Conservation (phyloP, 345 rosid genomes). For the Geranium rotundifolium region DNA sequence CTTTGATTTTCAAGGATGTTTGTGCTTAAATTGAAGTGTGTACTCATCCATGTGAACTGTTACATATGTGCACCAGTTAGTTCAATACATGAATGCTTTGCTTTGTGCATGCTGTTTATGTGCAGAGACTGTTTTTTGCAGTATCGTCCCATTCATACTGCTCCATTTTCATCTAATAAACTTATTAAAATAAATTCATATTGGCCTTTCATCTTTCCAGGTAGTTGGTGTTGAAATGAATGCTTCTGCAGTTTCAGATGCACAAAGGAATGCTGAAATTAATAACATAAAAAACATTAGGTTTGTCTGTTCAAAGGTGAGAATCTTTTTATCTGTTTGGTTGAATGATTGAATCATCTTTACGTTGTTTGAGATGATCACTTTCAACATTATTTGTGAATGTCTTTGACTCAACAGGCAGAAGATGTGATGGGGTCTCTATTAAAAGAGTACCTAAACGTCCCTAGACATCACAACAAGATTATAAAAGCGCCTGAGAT, state of each 20-base stretch:
- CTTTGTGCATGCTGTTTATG: not conserved
- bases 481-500: conserved; percentile 18
- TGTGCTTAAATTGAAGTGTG: not conserved
- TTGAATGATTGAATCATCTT: not conserved
- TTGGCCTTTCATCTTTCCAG: conserved; percentile 24
- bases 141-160: not conserved
- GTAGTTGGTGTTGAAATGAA: conserved; percentile 96
- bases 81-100: not conserved
- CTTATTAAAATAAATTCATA: conserved; percentile 4
- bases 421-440: conserved; percentile 85
- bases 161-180: not conserved
- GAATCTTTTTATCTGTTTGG: not conserved
- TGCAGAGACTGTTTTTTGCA: not conserved
- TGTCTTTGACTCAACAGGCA: conserved; percentile 35
- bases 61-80: not conserved
- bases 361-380: not conserved
- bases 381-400: conserved; percentile 1
- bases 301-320: conserved; percentile 82
- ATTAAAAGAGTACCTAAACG: conserved; percentile 51
- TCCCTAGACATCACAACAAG: conserved; percentile 30
- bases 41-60: not conserved
- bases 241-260: conserved; percentile 92
- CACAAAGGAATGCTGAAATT: conserved; percentile 71
- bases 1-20: not conserved
- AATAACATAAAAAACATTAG: conserved; percentile 82